Evolutionary conservation across 345 rosid species (phyloP).

Genomic region (Lenwebbia sp.): DNA sequence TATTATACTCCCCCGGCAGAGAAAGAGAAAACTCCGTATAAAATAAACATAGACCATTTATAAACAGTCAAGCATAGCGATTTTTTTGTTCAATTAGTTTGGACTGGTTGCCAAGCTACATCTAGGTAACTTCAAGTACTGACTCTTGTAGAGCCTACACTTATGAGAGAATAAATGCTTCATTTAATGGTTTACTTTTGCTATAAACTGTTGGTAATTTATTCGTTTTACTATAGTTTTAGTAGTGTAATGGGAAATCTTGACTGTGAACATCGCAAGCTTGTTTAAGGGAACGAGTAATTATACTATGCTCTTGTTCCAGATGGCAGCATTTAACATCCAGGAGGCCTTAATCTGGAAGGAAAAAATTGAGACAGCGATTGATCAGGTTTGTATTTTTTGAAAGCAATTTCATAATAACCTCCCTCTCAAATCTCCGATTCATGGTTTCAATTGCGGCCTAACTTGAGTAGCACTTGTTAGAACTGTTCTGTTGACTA

Average conservation of each 20-base stretch:
- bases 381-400: constrained; percentile 59
- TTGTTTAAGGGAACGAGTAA: neutral
- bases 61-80: neutral
- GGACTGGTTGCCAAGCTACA: neutral
- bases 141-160: neutral
- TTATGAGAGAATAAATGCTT: neutral
- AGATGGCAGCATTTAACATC: constrained; percentile 99
- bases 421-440: neutral
- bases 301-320: neutral
- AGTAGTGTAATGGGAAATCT: neutral
- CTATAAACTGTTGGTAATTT: neutral
- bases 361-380: constrained; percentile 81
- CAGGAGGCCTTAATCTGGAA: constrained; percentile 92
- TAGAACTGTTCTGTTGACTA: neutral
- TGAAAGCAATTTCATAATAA: neutral
- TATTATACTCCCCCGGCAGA: neutral
- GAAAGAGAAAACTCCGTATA: neutral
- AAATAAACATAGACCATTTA: neutral
- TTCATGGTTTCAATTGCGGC: neutral
- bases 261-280: neutral
- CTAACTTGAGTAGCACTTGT: neutral
- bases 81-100: neutral
- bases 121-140: neutral
- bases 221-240: neutral
- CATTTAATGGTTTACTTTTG: neutral